These are phyloP conservation scores for Penicillium simplicissimum DNA, from an alignment of 495 filamentous ascomycete species.

Conservation along the genomic window DNA sequence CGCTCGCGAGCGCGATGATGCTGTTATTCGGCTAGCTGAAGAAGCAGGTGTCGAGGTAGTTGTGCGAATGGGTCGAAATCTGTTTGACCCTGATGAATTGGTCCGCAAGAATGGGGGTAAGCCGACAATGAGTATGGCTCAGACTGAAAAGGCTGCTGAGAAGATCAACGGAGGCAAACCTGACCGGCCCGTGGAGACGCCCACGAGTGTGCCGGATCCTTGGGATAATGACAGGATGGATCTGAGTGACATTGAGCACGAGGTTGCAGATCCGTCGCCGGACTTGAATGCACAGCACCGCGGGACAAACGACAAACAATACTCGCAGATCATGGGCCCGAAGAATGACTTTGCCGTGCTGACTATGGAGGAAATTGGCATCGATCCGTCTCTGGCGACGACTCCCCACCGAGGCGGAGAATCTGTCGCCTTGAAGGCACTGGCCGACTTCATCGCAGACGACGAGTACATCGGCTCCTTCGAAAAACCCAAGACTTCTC, in stretches of 20 bases:
- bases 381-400: constrained; percentile 48
- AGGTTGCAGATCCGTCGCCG: constrained; percentile 38
- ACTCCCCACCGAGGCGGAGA: constrained; percentile 66
- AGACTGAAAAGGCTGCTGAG: constrained; percentile 54
- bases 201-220: constrained; percentile 57
- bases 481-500: constrained; percentile 68
- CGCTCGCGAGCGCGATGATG: constrained; percentile 58
- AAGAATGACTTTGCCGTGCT: constrained; percentile 61
- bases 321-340: constrained; percentile 58
- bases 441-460: constrained; percentile 54
- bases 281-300: constrained; percentile 59
- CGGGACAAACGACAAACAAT: constrained; percentile 49
- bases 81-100: constrained; percentile 68
- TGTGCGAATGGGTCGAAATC: constrained; percentile 56
- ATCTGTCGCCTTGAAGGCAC: constrained; percentile 51
- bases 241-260: constrained; percentile 52
- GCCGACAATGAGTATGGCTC: constrained; percentile 67
- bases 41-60: constrained; percentile 65
- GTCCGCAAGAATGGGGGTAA: constrained; percentile 62
- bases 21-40: constrained; percentile 54
- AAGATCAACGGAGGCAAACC: constrained; percentile 51
- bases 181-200: constrained; percentile 54
- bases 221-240: constrained; percentile 48
- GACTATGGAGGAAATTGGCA: constrained; percentile 62
- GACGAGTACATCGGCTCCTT: constrained; percentile 66